These are phyloP conservation scores for Blastocystis sp. DNA, from an alignment of 352 stramenopile species.

Conservation along the genomic window DNA sequence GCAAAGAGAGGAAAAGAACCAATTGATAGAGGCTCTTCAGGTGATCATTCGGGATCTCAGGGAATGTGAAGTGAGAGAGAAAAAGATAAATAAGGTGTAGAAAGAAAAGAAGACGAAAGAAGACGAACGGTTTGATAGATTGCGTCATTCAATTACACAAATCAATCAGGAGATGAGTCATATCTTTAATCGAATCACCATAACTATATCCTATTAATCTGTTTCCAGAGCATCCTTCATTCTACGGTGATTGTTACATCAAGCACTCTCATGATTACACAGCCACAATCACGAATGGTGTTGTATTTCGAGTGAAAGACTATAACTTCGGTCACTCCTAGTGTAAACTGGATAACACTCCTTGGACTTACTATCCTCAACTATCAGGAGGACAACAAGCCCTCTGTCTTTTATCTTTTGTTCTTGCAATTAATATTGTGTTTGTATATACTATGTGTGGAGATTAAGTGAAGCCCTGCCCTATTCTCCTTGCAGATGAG, in stretches of 20 bases:
- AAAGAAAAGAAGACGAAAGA: not conserved
- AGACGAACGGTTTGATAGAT: not conserved
- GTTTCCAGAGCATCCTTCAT: not conserved
- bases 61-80: not conserved
- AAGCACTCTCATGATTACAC: slow-evolving; percentile 29
- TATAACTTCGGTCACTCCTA: not conserved
- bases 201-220: slow-evolving; percentile 5
- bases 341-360: slow-evolving; percentile 56
- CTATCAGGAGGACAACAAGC: slow-evolving; percentile 56
- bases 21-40: not conserved
- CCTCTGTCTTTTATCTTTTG: slow-evolving; percentile 42
- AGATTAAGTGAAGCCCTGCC: not conserved
- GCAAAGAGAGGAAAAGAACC: not conserved
- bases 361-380: slow-evolving; percentile 37
- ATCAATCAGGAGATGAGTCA: not conserved
- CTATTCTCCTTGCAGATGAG: slow-evolving; percentile 47
- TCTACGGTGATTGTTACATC: slow-evolving; percentile 58
- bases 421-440: slow-evolving; percentile 45
- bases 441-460: not conserved
- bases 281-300: slow-evolving; percentile 4
- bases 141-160: not conserved
- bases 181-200: slow-evolving; percentile 15
- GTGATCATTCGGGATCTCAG: not conserved
- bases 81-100: not conserved
- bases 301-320: slow-evolving; percentile 7